A percentile compares a stretch with the other conserved stretches of the same genome.
Conservation (phyloP, 2,329 filamentous ascomycete genomes). For the Aspergillus piperis region DNA sequence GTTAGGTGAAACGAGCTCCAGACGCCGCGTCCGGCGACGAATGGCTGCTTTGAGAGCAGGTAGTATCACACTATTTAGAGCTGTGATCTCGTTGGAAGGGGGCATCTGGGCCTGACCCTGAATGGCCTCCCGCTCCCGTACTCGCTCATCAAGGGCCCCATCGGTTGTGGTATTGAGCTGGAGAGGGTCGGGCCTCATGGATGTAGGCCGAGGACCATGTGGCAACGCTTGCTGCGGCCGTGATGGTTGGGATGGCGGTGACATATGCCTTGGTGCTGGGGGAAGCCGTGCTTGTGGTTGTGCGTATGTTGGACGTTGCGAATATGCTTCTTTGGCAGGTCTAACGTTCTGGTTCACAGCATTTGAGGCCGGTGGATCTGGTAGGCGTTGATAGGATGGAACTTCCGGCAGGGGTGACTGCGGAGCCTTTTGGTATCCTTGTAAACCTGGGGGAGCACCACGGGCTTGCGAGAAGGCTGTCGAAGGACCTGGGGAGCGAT, state of each 20-base stretch:
- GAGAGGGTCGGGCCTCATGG: slow-evolving; percentile 8
- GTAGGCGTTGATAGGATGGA: slow-evolving; percentile 32
- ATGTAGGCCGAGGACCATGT: slow-evolving; percentile 11
- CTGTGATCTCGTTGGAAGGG: slow-evolving; percentile 69
- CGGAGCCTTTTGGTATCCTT: slow-evolving; percentile 28
- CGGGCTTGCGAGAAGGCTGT: slow-evolving; percentile 17
- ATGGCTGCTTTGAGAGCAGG: slow-evolving; percentile 90
- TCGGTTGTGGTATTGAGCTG: slow-evolving; percentile 12
- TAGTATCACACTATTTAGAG: slow-evolving; percentile 86
- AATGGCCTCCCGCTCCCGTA: slow-evolving; percentile 18
- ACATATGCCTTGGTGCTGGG: slow-evolving; percentile 59
- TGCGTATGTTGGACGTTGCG: slow-evolving; percentile 8
- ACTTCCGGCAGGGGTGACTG: slow-evolving; percentile 35
- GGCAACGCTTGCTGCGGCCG: slow-evolving; percentile 15
- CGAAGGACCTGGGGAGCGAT: slow-evolving; percentile 27
- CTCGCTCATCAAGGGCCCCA: slow-evolving; percentile 8
- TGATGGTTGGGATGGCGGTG: slow-evolving; percentile 40
- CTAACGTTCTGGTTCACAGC: slow-evolving; percentile 17
- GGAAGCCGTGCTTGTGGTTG: slow-evolving; percentile 28
- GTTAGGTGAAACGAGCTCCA: slow-evolving; percentile 45
- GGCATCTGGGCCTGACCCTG: slow-evolving; percentile 9
- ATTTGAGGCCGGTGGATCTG: slow-evolving; percentile 23
- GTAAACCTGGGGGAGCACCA: slow-evolving; percentile 16
- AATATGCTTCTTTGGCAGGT: slow-evolving; percentile 11
- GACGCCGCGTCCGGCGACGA: slow-evolving; percentile 67